These are phyloP conservation scores for Theobroma cacao DNA, from an alignment of 345 rosid genomes.

Conservation along the genomic window DNA sequence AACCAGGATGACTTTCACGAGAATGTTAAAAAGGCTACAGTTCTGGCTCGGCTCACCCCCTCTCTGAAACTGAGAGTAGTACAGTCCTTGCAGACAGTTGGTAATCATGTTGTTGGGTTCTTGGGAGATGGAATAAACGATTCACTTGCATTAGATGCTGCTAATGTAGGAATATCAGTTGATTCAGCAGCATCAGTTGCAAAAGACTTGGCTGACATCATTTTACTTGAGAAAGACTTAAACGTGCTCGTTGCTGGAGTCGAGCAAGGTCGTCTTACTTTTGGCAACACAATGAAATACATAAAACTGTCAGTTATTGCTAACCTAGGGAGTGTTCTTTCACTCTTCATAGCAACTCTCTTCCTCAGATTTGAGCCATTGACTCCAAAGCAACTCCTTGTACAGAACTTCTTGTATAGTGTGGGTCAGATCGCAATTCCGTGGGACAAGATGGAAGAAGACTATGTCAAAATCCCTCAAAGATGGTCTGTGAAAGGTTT, in stretches of 20 bases:
- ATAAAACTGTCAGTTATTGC: constrained; percentile 71
- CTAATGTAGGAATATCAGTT: constrained; percentile 65
- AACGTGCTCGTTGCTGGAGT: constrained; percentile 71
- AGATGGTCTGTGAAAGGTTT: constrained; percentile 45
- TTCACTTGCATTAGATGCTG: constrained; percentile 66
- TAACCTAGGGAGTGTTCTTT: constrained; percentile 49
- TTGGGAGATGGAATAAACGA: constrained; percentile 70
- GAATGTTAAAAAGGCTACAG: constrained; percentile 56
- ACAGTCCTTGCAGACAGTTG: constrained; percentile 56
- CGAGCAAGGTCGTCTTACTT: constrained; percentile 58
- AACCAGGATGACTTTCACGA: constrained; percentile 56
- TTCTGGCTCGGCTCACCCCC: constrained; percentile 63
- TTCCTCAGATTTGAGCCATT: constrained; percentile 52
- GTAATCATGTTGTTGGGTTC: constrained; percentile 57
- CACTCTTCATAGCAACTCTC: constrained; percentile 57
- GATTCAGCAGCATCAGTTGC: constrained; percentile 70
- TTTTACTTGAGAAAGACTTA: constrained; percentile 69
- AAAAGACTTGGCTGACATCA: constrained; percentile 63
- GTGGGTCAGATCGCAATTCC: constrained; percentile 66
- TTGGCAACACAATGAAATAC: constrained; percentile 74
- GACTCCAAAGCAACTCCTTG: constrained; percentile 61
- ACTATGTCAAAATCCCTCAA: constrained; percentile 50
- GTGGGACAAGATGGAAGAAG: constrained; percentile 73
- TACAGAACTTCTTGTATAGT: constrained; percentile 57
- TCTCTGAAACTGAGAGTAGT: constrained; percentile 65